Base-by-base conservation (phyloP, 1,139 yeast genomes). In the Nakaseomyces kungkrabaensis region DNA sequence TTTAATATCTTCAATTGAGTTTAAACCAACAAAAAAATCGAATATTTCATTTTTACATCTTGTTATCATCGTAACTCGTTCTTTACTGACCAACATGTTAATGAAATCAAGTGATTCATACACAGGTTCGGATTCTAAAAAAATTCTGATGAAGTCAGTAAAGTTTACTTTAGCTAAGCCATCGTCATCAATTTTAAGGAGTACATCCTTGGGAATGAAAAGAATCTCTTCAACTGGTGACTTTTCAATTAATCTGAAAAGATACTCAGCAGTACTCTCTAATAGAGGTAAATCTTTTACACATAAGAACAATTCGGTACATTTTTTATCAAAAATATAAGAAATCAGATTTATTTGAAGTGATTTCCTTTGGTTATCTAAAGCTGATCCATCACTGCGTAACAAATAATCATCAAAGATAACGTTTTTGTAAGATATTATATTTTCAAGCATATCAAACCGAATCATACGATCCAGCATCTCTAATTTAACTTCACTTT, bases 21-120 rank as follows among this genome's bases (percentile, higher is more conserved):
- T 13, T 11, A 41, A 41, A 4, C 25, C 44, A 27, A 41, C 34
- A 41, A 41, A 41, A 17, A 7, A 41, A 41, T 41, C 44, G 24
- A 41, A 41, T n/a, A 41, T 29, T 29, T 41, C 44, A 29, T 41
- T 41, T 11, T 29, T 27, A 22, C 44, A 41, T 41, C 44, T 27
- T n/a, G 44, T 29, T 27, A 41, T 27, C 25, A 29, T n/a, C 7
- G 34, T 29, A 4, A 41, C 34, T 11, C 27, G 27, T 13, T 41
- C 34, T 9, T n/a, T 29, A 6, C 27, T 6, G n/a, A 41, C 13
- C 8, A 41, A 25, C 5, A 29, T 5, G 2, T 11, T 41, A 8
- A 41, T 27, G 3, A 41, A 29, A 13, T 13, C 24, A 9, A 41
- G 25, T 4, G 34, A 41, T 22, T 41, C 25, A 27, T 6, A 7